A percentile compares a stretch with the other conserved stretches of the same genome.
Conservation (phyloP, 495 filamentous ascomycete genomes). For the Neurospora intermedia region DNA sequence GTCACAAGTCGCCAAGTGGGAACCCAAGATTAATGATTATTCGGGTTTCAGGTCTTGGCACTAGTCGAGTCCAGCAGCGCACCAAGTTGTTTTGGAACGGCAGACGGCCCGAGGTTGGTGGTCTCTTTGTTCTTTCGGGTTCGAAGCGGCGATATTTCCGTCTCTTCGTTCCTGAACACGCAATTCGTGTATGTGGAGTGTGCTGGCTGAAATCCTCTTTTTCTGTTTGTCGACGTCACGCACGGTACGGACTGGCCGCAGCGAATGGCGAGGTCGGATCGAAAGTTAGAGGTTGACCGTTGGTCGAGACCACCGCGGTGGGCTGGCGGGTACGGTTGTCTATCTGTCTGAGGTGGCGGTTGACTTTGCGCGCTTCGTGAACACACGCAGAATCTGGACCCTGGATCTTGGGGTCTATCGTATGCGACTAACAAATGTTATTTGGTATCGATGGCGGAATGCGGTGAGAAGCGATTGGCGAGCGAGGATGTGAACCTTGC, state of each 20-base stretch:
- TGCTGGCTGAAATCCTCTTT: background rate
- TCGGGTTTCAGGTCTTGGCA: background rate
- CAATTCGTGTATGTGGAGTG: background rate
- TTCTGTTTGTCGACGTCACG: background rate
- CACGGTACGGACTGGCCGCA: background rate
- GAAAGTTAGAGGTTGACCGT: background rate
- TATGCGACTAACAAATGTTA: background rate
- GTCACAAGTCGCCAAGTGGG: background rate
- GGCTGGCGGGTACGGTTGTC: background rate
- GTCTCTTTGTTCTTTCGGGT: background rate
- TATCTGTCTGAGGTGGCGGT: background rate
- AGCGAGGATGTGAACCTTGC: background rate
- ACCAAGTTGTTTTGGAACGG: background rate
- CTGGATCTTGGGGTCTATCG: background rate
- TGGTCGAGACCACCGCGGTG: background rate
- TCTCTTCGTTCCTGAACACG: background rate
- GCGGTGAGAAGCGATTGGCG: background rate
- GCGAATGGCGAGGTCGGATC: background rate
- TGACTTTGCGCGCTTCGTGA: background rate
- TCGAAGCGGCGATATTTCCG: background rate
- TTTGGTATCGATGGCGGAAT: background rate
- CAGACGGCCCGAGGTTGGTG: background rate
- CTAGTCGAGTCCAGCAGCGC: background rate
- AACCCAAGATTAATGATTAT: background rate
- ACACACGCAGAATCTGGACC: background rate